Percentiles rank a stretch among this genome's conserved stretches.
These are phyloP conservation scores for Basipetospora sp. DNA, from an alignment of 2,329 filamentous ascomycete species.

Conservation along the genomic window DNA sequence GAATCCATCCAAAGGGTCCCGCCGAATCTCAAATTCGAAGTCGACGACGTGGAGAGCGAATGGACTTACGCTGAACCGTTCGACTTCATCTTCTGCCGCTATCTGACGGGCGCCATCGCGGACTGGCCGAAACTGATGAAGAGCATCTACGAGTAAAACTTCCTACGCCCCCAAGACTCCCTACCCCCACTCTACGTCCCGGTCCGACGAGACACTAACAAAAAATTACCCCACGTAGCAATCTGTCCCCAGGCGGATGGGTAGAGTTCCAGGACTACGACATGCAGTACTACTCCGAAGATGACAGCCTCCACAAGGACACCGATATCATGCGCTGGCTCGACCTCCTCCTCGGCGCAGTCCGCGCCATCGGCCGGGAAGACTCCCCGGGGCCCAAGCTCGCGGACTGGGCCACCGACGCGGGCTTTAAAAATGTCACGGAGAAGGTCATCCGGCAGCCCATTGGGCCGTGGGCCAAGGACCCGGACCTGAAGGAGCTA, in stretches of 20 bases:
- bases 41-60: slow-evolving; percentile 48
- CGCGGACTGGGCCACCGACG: slow-evolving; percentile 24
- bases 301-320: slow-evolving; percentile 26
- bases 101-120: slow-evolving; percentile 18
- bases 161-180: background rate
- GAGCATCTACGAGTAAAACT: slow-evolving; percentile 12
- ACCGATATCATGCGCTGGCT: slow-evolving; percentile 26
- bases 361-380: slow-evolving; percentile 22
- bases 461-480: slow-evolving; percentile 37
- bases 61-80: slow-evolving; percentile 28
- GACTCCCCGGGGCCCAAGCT: slow-evolving; percentile 20
- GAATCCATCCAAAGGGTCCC: slow-evolving; percentile 46
- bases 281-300: slow-evolving; percentile 26
- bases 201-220: slow-evolving; percentile 2
- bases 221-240: slow-evolving; percentile 19
- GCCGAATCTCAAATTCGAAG: slow-evolving; percentile 47
- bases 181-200: background rate
- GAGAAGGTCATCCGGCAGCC: slow-evolving; percentile 29
- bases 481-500: slow-evolving; percentile 26
- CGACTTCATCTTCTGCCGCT: slow-evolving; percentile 23
- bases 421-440: slow-evolving; percentile 1
- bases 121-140: slow-evolving; percentile 16
- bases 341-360: slow-evolving; percentile 25
- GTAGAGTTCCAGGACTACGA: slow-evolving; percentile 38
- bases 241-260: slow-evolving; percentile 37